Evolutionary conservation across 2,329 filamentous ascomycete species (phyloP).

Genomic region (Colletotrichum sp.): DNA sequence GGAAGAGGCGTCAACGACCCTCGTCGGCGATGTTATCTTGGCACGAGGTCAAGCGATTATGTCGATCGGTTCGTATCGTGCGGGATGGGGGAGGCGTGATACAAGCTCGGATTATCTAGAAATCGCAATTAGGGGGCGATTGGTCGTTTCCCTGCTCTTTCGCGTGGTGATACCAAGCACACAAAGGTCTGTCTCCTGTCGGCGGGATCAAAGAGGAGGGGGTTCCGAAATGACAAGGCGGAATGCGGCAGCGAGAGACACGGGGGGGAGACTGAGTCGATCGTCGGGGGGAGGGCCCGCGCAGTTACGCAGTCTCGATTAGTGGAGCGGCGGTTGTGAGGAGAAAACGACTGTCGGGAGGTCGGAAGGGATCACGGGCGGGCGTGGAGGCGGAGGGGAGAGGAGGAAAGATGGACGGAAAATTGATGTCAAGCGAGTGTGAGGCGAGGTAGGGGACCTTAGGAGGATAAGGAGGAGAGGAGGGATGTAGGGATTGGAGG

Average conservation of each 20-base stretch:
- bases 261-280: background rate
- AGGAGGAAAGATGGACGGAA: background rate
- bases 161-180: background rate
- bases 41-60: background rate
- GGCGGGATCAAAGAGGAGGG: background rate
- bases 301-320: background rate
- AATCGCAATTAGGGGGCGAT: background rate
- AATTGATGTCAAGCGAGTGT: conserved; percentile 1
- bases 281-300: background rate
- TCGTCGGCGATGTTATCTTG: conserved; percentile 8
- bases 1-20: background rate
- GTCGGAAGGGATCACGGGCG: background rate
- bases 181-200: background rate
- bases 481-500: background rate
- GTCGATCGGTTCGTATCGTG: background rate
- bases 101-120: background rate
- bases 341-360: background rate
- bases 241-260: background rate
- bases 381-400: background rate
- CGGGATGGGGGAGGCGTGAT: background rate
- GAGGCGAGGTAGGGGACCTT: background rate
- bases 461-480: background rate
- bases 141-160: background rate
- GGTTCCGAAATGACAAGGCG: background rate
- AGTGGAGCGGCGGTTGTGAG: background rate